Base-by-base conservation (phyloP, 1,284 basidiomycete genomes). In the Moesziomyces sp. region DNA sequence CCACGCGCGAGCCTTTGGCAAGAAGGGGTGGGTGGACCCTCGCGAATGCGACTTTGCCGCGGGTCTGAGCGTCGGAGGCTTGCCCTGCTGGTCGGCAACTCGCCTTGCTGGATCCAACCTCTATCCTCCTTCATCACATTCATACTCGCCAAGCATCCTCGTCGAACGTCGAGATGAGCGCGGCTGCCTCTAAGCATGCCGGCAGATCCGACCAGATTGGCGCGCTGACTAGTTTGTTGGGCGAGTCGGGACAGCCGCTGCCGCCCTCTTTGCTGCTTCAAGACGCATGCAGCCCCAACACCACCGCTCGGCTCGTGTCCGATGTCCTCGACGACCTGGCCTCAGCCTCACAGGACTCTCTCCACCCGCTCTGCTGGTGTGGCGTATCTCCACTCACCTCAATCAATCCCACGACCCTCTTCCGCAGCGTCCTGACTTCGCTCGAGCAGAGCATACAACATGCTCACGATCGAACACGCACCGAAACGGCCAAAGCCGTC, bases 261-360 rank as follows among this genome's bases (percentile, higher is more conserved):
- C 70, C 74, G 6, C 23, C 69, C 4, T 66, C 70, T 18, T 24
- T 76, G 11, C 57, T 73, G 13, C 62, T 76, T 4, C 60, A 73
- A 21, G 74, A 76, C 43, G 63, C 74, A n/a, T 64, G 60, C 58
- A 73, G 66, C 28, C 74, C 74, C 19, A 60, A 54, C 54, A 63
- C 62, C 13, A 70, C 74, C 40, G 58, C 64, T 42, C 57, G 66
- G 8, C 59, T 70, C 23, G 62, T 68, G 8, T 50, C 50, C 18
- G 58, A 61, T 28, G 18, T 69, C 26, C 67, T 75, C 11, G 19
- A 54, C 26, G n/a, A 13, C 14, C 38, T 64, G 13, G 38, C 53
- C 13, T 33, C 21, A 1, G 35, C 24, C 8, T 35, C 38, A 14
- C 43, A 47, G 18, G 53, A 58, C 33, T 30, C 24, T 7, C 49